Percentiles rank a stretch among this genome's conserved stretches.
These are phyloP conservation scores for Dendrobium officinale DNA, from an alignment of 106 monocot genomes.

Conservation along the genomic window DNA sequence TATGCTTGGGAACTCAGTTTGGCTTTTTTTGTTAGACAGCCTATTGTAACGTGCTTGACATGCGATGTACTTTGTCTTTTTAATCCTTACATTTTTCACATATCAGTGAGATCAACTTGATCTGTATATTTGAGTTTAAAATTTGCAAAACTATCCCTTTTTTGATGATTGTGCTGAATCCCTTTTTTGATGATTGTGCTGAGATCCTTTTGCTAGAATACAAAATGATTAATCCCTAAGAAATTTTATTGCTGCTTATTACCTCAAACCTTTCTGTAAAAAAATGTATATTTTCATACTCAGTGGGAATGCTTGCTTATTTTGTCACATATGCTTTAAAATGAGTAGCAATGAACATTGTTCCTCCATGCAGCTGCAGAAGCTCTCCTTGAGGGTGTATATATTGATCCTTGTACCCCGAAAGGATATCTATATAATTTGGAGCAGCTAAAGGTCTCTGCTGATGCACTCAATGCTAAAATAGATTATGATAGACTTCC, in stretches of 20 bases:
- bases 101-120: not conserved
- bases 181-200: too few species aligned
- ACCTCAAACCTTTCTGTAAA: not conserved
- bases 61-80: not conserved
- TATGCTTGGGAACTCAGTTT: not conserved
- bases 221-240: not conserved
- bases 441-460: slow-evolving; percentile 21
- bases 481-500: slow-evolving; percentile 8
- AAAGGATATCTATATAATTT: slow-evolving; percentile 41
- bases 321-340: not conserved
- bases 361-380: slow-evolving; percentile 26
- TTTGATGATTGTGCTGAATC: too few species aligned
- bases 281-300: not conserved
- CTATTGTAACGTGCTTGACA: not conserved
- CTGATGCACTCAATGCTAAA: slow-evolving; percentile 13
- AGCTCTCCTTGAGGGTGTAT: slow-evolving; percentile 18
- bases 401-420: slow-evolving; percentile 82
- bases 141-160: not conserved
- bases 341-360: slow-evolving; percentile 2
- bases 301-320: not conserved
- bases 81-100: not conserved
- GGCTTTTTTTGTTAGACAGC: not conserved
- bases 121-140: not conserved
- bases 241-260: not conserved
- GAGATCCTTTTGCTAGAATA: not conserved